Evolutionary conservation across 2,329 filamentous ascomycete genomes (phyloP), one percentile per base, ranked within the genome.

Genomic region (Penicillium sp.): DNA sequence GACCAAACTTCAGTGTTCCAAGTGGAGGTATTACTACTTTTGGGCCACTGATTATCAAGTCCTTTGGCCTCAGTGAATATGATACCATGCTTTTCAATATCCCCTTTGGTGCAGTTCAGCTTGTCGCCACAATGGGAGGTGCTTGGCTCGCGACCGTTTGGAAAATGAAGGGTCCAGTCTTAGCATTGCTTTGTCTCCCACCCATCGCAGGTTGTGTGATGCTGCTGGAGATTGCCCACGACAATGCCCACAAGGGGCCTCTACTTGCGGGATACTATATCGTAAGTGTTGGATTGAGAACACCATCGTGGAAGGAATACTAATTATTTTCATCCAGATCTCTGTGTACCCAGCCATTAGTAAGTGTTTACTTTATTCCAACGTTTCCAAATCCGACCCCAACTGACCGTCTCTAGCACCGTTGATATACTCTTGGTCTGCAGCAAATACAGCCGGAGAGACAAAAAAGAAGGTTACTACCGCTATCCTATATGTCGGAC

Each of bases 341-440:
- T 85, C 81, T 0, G 78, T 85, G 8, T 85, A 86, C 49, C 82
- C 83, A 0, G 84, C 79, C 6, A 83, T 83, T 56, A 78, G 74
- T 76, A 69, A 62, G 73, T 66, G 9, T 21, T n/a, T 10, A 15
- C 15, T 31, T 15, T 3, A 13, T 7, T 29, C 1, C 9, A 29
- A 29, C 8, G 2, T 29, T 10, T 9, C 6, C 1, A 4, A n/a
- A 29, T 7, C 31, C 42, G 21, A 51, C 16, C 42, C 44, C 52
- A 39, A 61, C 57, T 63, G 7, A 65, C 37, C 10, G 21, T 65
- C 0, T 54, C 65, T 9, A 80, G 79, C 85, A 3, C 85, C 87
- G 38, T 80, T 85, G 51, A 90, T 86, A 62, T 88, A 90, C 64
- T 87, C 85, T 59, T 90, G 86, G 68, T 90, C 87, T 18, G 85